phyloP scores from a whole-genome alignment of 2,329 filamentous ascomycete species.

The Nothophoma quercina region DNA sequence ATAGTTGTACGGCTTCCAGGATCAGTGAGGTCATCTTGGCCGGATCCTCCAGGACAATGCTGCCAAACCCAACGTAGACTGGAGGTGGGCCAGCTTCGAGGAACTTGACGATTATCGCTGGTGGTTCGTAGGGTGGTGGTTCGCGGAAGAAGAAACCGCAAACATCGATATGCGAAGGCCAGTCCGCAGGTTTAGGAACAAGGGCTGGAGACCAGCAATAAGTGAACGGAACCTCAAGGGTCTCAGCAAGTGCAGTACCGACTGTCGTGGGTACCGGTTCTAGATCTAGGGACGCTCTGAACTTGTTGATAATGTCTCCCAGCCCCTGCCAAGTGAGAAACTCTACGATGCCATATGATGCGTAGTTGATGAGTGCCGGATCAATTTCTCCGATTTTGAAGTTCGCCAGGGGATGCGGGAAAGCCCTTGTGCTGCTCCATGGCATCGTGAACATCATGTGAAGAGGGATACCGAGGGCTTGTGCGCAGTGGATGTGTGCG shows the following conservation, averaged over 20 bases:
- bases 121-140: conserved; percentile 49
- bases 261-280: conserved; percentile 48
- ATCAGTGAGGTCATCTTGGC: conserved; percentile 54
- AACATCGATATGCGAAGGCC: conserved; percentile 29
- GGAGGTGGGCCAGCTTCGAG: conserved; percentile 59
- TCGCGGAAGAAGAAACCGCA: conserved; percentile 59
- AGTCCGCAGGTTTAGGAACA: conserved; percentile 30
- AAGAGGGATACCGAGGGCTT: conserved; percentile 74
- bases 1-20: conserved; percentile 53
- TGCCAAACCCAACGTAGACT: conserved; percentile 65
- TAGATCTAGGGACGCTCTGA: conserved; percentile 50
- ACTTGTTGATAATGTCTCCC: conserved; percentile 57
- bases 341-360: conserved; percentile 57
- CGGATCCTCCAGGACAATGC: conserved; percentile 63
- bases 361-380: conserved; percentile 48
- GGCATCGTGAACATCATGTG: conserved; percentile 86
- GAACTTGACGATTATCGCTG: conserved; percentile 52
- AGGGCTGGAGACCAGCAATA: conserved; percentile 56
- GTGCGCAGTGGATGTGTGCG: conserved; percentile 75
- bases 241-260: conserved; percentile 49
- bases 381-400: conserved; percentile 46
- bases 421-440: conserved; percentile 55
- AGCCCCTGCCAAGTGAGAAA: conserved; percentile 59
- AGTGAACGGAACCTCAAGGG: conserved; percentile 52
- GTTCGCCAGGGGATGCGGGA: conserved; percentile 60